These are phyloP conservation scores for Pseudopediastrum boryanum DNA, from an alignment of 139 green algal genomes.

Conservation along the genomic window DNA sequence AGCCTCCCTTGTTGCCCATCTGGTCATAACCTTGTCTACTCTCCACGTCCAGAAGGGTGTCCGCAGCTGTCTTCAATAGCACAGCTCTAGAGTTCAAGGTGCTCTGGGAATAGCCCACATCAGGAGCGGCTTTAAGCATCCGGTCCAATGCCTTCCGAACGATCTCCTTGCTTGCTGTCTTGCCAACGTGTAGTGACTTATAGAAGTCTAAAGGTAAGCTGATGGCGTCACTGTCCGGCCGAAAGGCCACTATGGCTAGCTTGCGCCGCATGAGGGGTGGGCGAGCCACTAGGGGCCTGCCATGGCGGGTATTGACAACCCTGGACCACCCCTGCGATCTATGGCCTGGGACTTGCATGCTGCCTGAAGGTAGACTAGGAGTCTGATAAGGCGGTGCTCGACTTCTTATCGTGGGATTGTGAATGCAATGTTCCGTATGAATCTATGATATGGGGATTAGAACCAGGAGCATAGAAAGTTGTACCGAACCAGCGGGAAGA, in stretches of 20 bases:
- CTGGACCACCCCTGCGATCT: no score
- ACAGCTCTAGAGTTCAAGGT: conserved; percentile 46
- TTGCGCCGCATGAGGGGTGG: no score
- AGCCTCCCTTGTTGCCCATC: conserved; percentile 21
- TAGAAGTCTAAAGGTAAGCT: conserved; percentile 4
- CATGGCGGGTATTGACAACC: no score
- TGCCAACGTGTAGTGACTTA: conserved; percentile 13
- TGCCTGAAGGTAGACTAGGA: no score
- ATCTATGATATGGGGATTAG: no score
- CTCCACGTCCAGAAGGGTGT: conserved; percentile 29
- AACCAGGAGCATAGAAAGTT: no score
- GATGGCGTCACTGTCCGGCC: neutral
- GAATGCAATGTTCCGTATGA: no score
- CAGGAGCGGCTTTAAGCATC: neutral
- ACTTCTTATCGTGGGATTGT: no score
- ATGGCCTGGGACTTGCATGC: no score
- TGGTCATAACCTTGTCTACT: conserved; percentile 37
- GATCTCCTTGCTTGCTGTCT: conserved; percentile 7
- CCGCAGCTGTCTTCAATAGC: conserved; percentile 44
- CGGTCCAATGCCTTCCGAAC: conserved; percentile 30
- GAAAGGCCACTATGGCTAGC: neutral
- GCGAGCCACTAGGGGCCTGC: neutral
- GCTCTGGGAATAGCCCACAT: conserved; percentile 27
- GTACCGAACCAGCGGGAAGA: no score
- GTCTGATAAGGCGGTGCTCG: no score